Evolutionary conservation across 2,329 filamentous ascomycete genomes (phyloP), one percentile per base, ranked within the genome.

Genomic region (Bretziella fagacearum): DNA sequence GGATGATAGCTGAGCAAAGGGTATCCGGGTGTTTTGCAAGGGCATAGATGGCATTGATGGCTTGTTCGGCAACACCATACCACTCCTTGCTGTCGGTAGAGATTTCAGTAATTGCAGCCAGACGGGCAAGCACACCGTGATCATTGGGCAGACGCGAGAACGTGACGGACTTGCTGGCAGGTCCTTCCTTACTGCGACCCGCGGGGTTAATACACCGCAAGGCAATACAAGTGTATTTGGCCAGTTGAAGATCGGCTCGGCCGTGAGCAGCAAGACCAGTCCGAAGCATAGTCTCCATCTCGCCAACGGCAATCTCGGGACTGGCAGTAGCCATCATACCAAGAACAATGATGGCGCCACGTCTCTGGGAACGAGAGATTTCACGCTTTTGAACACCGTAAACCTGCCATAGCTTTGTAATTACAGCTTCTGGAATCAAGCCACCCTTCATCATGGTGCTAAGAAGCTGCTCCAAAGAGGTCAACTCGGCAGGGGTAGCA

Each of bases 381-480:
- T 95, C 87, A 52, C 84, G 79, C 65, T 81, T 91, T 58, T 94
- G 87, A 37, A 95, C 81, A 32, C 89, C 85, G 58, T 98, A 98
- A 2, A 98, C 87, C 58, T 94, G 86, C 91, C 93, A 98, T 4
- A 98, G 68, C 65, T 96, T 98, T 45, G 81, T 73, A 42, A 96
- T 73, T 43, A 98, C 89, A 1, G 81, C 67, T 17, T 93, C 85
- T 1, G 84, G 81, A 52, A 98, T 79, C 60, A 87, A 74, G 11
- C 85, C 84, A 30, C 81, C 79, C 63, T 87, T 93, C 84, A 95
- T 94, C 91, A 98, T 98, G 0, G 86, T 96, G 52, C 84, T 85
- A 5, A 98, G 70, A 3, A 98, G 70, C 62, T 98, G 91, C 62
- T 98, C 91, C 6, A 98, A 70, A 40, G 86, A 96, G 0, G 91